Base-by-base conservation (phyloP, 192 early-diverging fungal genomes). In the Chytriomyces confervae region DNA sequence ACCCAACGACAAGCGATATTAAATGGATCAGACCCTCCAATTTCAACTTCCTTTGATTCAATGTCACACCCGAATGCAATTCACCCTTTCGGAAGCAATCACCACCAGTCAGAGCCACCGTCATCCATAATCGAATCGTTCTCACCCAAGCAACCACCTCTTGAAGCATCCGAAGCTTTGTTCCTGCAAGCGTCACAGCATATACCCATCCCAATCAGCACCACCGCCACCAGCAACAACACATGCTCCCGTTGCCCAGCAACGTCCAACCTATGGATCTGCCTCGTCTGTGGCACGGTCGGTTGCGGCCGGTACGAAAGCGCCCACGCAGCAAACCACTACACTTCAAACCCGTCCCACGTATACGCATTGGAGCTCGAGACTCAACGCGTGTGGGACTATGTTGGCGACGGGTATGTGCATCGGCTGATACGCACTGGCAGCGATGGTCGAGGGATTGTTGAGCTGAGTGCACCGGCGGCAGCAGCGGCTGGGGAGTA, bases 301-400 rank as follows among this genome's bases (percentile, higher is more conserved):
- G 97, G 97, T 0, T 99, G 97, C 80, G 97, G 97, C 7, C 84
- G 97, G 60, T 99, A 99, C 78, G 90, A 93, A 61, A 88, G 89
- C 20, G 95, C 88, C 23, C 97, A 98, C 77, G 97, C 97, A 0
- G 92, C 94, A 62, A 84, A 85, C 46, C 97, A 99, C 78, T 99
- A 94, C 78, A 84, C 81, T 60, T 89, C 90, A 46, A 96, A 95
- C 5, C 53, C 53, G 2, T 80, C 85, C 36, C 97, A 99, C 78
- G 81, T 94, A 6, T 99, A 96, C 80, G 88, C 95, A 18, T 81
- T 99, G 74, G 97, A 99, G 78, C 85, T 98, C 11, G 95, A 94
- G 64, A 98, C 95, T 11, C 97, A 99, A 83, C 82, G 95, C 3
- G 97, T 99, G 60, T 99, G 97, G 97, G 97, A 99, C 80, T 99